Evolutionary conservation across 495 filamentous ascomycete species (phyloP), one percentile per base, ranked within the genome.

Genomic region (Pyrenopolyporus hunteri): DNA sequence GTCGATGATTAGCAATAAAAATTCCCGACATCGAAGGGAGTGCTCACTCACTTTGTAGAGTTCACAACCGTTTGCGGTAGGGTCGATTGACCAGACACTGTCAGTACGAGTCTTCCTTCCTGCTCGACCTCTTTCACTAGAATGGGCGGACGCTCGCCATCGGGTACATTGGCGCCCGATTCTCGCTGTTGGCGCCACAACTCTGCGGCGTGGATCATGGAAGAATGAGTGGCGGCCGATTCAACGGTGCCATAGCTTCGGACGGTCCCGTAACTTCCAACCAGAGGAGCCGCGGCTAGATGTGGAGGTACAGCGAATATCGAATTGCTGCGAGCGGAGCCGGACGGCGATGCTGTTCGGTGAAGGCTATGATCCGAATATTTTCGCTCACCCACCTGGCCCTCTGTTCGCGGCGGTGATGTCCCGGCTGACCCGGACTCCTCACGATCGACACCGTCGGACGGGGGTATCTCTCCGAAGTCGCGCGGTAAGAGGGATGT

Each of bases 51-150:
- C 76, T 98, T 98, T 48, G 95, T 92, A 11, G 91, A 94, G 71
- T 98, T 98, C 76, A 98, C 96, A 57, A 97, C 81, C 0, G 94
- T 98, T 76, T 98, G 94, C 1, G 93, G 92, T 23, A 97, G 76
- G 2, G 94, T 98, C 7, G 90, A 95, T 78, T 93, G 92, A 29
- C 94, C 94, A 55, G 94, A 84, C 5, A 98, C 85, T 20, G 93
- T 81, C 67, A 89, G 80, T 22, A 95, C 85, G 13, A 92, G 78
- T 55, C 89, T 90, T 19, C 94, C 94, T 70, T 96, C 92, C 67
- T 94, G 90, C 71, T 95, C 87, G 5, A 96, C 83, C 69, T 91
- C 86, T 73, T 91, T 95, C 37, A 97, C 86, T 17, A 97, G 71
- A 43, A 98, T 79, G 1, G 91, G 91, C 63, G 89, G 86, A 29